These are phyloP conservation scores for Candida tetrigidarum DNA, from an alignment of 1,139 yeast genomes.

Conservation along the genomic window DNA sequence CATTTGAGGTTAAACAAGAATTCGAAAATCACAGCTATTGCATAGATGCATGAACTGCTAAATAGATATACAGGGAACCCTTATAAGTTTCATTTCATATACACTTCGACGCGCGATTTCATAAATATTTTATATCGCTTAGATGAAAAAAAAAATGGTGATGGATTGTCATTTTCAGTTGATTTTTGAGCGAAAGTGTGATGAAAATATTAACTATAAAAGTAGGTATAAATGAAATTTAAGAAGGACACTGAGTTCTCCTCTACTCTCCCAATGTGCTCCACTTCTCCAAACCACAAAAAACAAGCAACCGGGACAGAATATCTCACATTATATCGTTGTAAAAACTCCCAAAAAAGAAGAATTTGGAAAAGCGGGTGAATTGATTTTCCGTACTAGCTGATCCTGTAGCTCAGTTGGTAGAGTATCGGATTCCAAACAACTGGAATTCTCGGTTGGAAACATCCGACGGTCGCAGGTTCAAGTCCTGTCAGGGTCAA, in stretches of 20 bases:
- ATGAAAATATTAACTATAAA: too few relatives aligned
- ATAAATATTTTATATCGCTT: too few relatives aligned
- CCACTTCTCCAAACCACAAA: not conserved
- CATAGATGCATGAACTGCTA: not conserved
- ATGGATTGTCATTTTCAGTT: not conserved
- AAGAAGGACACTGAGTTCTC: too few relatives aligned
- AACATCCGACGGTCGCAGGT: slow-evolving; percentile 34
- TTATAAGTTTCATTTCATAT: not conserved
- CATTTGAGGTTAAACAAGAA: too few relatives aligned
- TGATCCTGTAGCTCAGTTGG: slow-evolving; percentile 33
- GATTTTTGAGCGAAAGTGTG: not conserved
- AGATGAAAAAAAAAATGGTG: not conserved
- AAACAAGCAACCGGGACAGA: too few relatives aligned
- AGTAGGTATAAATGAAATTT: too few relatives aligned
- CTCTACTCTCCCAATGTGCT: too few relatives aligned
- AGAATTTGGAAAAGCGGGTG: too few relatives aligned
- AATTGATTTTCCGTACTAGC: too few relatives aligned
- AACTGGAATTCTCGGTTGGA: slow-evolving; percentile 8
- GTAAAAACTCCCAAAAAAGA: too few relatives aligned
- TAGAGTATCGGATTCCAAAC: slow-evolving; percentile 34
- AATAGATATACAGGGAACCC: not conserved
- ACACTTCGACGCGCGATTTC: not conserved
- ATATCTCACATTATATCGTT: too few relatives aligned
- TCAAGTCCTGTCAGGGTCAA: slow-evolving; percentile 37
- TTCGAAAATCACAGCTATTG: too few relatives aligned